Conservation (phyloP, 805 yeast genomes). For the Nakazawaea siamensis region DNA sequence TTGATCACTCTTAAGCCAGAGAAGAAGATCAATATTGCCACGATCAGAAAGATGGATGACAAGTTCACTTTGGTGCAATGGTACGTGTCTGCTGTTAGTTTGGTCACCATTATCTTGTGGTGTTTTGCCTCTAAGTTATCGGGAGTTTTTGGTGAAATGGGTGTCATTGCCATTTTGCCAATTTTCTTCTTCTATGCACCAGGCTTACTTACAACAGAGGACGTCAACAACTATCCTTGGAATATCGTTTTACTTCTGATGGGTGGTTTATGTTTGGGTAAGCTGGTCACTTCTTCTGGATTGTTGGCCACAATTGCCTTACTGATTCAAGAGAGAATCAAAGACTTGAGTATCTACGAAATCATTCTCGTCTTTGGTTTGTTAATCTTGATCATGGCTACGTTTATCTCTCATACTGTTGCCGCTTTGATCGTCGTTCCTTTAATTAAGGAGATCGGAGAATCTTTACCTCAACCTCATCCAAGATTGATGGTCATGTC, state of each 20-base stretch:
- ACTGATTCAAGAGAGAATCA: constrained; percentile 57
- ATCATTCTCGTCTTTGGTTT: constrained; percentile 76
- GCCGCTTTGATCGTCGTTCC: constrained; percentile 94
- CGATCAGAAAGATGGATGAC: constrained; percentile 57
- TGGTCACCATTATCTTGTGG: constrained; percentile 78
- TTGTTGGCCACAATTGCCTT: constrained; percentile 71
- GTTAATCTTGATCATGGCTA: constrained; percentile 76
- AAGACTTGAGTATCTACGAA: constrained; percentile 60
- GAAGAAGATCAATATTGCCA: constrained; percentile 40
- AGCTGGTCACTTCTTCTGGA: constrained; percentile 90
- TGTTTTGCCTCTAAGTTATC: constrained; percentile 75
- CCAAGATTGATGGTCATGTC: constrained; percentile 73
- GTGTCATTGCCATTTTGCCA: constrained; percentile 88
- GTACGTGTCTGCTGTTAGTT: constrained; percentile 61
- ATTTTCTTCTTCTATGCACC: constrained; percentile 89
- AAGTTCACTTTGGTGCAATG: constrained; percentile 66
- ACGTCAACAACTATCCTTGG: constrained; percentile 95
- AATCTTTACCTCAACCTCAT: constrained; percentile 65
- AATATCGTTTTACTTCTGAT: constrained; percentile 90
- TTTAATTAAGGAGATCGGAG: constrained; percentile 84
- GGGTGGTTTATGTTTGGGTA: constrained; percentile 97
- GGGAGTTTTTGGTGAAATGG: constrained; percentile 85
- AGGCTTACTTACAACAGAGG: constrained; percentile 79
- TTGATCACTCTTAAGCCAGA: constrained; percentile 54
- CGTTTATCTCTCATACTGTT: constrained; percentile 94